A percentile compares a stretch with the other conserved stretches of the same genome.
These are phyloP conservation scores for Phytopythium ostracodes DNA, from an alignment of 352 stramenopile species.

Conservation along the genomic window DNA sequence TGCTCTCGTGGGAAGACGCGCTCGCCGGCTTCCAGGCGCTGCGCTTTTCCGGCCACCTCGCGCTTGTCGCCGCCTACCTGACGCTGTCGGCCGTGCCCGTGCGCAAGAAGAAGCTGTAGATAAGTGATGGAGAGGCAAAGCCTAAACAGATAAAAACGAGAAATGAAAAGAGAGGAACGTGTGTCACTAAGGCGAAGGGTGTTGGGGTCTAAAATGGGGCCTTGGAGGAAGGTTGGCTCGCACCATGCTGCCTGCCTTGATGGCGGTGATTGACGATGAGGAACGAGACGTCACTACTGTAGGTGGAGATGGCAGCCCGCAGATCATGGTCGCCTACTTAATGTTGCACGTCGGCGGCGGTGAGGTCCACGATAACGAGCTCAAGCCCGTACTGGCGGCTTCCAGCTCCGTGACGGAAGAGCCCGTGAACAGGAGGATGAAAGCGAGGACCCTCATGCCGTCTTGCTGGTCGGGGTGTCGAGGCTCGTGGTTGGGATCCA, in stretches of 20 bases:
- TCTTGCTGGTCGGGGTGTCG: slow-evolving; percentile 5
- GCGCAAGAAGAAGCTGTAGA: slow-evolving; percentile 37
- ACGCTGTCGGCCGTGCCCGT: slow-evolving; percentile 34
- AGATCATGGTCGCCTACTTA: too few relatives aligned
- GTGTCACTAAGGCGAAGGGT: too few relatives aligned
- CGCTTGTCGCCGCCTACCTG: slow-evolving; percentile 32
- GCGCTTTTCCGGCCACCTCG: slow-evolving; percentile 55
- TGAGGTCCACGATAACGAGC: too few relatives aligned
- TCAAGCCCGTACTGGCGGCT: neutral
- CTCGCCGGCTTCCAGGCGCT: slow-evolving; percentile 47
- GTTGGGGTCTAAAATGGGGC: too few relatives aligned
- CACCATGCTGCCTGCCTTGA: too few relatives aligned
- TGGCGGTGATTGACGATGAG: too few relatives aligned
- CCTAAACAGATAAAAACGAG: too few relatives aligned
- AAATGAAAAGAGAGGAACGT: neutral
- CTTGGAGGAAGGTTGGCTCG: too few relatives aligned
- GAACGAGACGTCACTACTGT: too few relatives aligned
- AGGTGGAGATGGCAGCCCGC: too few relatives aligned
- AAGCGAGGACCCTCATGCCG: neutral
- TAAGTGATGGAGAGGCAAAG: too few relatives aligned
- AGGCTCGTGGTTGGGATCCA: slow-evolving; percentile 9
- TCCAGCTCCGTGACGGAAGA: neutral
- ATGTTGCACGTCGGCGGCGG: too few relatives aligned
- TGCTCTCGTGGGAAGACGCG: slow-evolving; percentile 57
- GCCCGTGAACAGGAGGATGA: neutral